Conservation (phyloP, 2,329 filamentous ascomycete species). For the Ophiocordyceps australis region DNA sequence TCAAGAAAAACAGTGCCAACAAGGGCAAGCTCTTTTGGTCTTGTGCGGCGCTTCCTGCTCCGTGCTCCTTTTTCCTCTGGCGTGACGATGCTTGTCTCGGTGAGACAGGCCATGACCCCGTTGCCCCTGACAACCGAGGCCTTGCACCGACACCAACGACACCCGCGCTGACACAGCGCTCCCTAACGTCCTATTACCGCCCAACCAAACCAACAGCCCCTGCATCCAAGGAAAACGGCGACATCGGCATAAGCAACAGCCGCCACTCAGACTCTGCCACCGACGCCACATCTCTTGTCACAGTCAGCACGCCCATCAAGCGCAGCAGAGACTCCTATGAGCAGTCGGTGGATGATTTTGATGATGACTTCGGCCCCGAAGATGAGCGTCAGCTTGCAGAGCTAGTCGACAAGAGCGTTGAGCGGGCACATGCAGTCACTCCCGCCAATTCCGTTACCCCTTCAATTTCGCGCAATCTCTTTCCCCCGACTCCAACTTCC, state of each 20-base stretch:
- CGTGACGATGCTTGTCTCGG: conserved; percentile 16
- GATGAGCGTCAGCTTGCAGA: conserved; percentile 17
- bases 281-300: conserved; percentile 1
- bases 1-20: conserved; percentile 19
- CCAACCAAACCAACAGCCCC: conserved; percentile 5
- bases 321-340: conserved; percentile 9
- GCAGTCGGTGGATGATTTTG: conserved; percentile 8
- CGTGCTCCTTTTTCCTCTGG: conserved; percentile 28
- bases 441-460: too few species aligned
- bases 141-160: conserved; percentile 7
- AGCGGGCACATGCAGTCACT: conserved; percentile 8
- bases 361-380: conserved; percentile 17
- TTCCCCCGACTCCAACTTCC: conserved; percentile 9
- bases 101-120: conserved; percentile 8
- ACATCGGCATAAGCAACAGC: too few species aligned
- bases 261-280: too few species aligned
- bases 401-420: conserved; percentile 16
- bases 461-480: conserved; percentile 16
- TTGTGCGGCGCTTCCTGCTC: conserved; percentile 14
- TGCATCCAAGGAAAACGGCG: too few species aligned
- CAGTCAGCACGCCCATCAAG: conserved; percentile 6
- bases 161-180: conserved; percentile 10
- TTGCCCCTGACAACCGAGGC: conserved; percentile 1
- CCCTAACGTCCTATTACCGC: conserved; percentile 12
- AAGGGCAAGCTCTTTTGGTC: conserved; percentile 22